Base-by-base conservation (phyloP, 2,329 filamentous ascomycete species). In the Pseudogymnoascus sp. region DNA sequence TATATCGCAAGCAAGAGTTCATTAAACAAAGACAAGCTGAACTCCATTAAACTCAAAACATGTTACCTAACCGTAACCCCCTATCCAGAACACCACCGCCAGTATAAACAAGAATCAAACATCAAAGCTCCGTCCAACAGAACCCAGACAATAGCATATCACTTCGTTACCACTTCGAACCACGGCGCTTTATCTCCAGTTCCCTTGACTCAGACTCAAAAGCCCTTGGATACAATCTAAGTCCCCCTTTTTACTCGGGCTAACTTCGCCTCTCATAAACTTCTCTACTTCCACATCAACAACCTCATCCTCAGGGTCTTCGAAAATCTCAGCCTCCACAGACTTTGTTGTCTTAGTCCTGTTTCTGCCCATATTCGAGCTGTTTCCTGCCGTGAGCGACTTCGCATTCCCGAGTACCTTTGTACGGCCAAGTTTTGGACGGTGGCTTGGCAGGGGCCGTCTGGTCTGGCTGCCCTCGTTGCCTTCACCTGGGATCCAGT, bases 211-310 rank as follows among this genome's bases (percentile, higher is more conserved):
- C 53, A 97, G 80, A 61, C 90, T 93, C 67, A 97, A 75, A 67
- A 97, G 77, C n/a, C 91, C 91, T 63, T 93, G 91, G 57, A 96
- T 88, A 72, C 91, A 96, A 73, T 96, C 91, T 74, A 96, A 81
- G 72, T 97, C 93, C 64, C 87, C 84, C 73, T 86, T 87, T 76
- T 91, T 91, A 72, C 87, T 87, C 8, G 85, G 87, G 72, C 84
- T 85, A 66, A 85, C 80, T 33, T 83, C 82, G 60, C 81, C 81
- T 35, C 81, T 78, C 87, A 95, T 93, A 74, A 93, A 93, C 3
- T 79, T 81, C 66, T 88, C 84, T 47, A 93, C 81, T 61, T 95
- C 89, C 3, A 83, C 80, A 64, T 87, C 84, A 5, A 66, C 66
- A 40, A 67, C 64, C 21, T 62, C 60, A 61, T 69, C 67, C 50